Base-by-base conservation (phyloP, 208 protist species). In the Phytomonas serpens region DNA sequence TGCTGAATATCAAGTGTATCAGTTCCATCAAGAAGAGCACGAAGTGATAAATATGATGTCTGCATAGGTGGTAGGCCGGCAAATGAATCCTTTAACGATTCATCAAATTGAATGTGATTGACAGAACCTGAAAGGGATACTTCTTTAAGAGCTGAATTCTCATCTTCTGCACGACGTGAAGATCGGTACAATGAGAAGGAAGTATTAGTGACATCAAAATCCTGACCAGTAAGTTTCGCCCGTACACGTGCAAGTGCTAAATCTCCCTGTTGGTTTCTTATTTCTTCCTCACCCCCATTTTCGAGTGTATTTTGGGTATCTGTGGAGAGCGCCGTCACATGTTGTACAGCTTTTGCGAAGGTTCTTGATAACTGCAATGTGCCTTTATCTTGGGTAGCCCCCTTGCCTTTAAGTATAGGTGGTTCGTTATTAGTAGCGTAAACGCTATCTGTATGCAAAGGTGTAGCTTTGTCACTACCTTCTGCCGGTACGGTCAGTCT, bases 221-320 rank as follows among this genome's bases (percentile, higher is more conserved):
- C 88, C 63, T 96, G 88, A 9, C 91, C 91, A 1, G 91, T 93
- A 33, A 96, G 80, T 77, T 96, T 96, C 13, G 88, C 86, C 52
- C 86, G 86, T 34, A 96, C 91, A 29, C 91, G 82, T n/a, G 87
- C 87, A 9, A 93, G 80, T 2, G 91, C 91, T 57, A 94, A 36
- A 67, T 96, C 82, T 36, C 87, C 91, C 68, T 96, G 91, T 71
- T 91, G 80, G 72, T 96, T 96, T 37, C 88, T 78, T 38, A 79
- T 93, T 69, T 96, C 88, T 73, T 93, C 85, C 69, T 29, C 42
- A 62, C 52, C 66, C 0, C 72, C 75, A 52, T 81, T 72, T 73
- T 57, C 47, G 6, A 27, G 47, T 6, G 47, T 57, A 19, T 23
- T 57, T 57, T 16, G 5, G 47, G 47, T 57, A 23, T 57, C 47